Base-by-base conservation (phyloP, 805 yeast genomes). In the Lachancea waltii region DNA sequence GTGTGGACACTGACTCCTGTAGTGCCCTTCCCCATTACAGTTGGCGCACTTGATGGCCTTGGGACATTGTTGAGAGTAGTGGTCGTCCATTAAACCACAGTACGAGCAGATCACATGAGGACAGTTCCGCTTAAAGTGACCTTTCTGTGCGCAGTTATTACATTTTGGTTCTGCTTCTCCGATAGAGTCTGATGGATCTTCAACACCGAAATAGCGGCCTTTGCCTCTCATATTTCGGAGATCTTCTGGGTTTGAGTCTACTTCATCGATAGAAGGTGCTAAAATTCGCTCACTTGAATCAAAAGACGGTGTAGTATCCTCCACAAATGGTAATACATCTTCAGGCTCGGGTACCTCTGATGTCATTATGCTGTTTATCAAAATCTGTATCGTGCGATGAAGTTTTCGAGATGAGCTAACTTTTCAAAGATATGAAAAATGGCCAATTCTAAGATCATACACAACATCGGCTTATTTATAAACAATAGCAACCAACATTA, bases 11-110 rank as follows among this genome's bases (percentile, higher is more conserved):
- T 70, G 73, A 19, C 72, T 70, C 40, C 82, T 72, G 49, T 77
- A 72, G 58, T 87, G 97, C 1, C 96, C 96, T 44, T 75, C 70
- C 43, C 77, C 75, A 3, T 95, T 95, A 68, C 97, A 87, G 55
- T 81, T 79, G 7, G 81, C 67, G 60, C 97, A 87, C 23, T 82
- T 74, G 63, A 81, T 77, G 1, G 94, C 79, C 46, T 82, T 81
- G 0, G 95, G 94, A 62, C 97, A 87, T 43, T 85, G 90, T 2
- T 81, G 73, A 30, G 89, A 85, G 56, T 83, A 81, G 60, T 87
- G 96, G 50, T 84, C 95, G 39, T 81, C 92, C 26, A 79, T 75
- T 38, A 73, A 75, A 15, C 95, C 96, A 66, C 97, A 87, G 26
- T 84, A 81, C 46, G 81, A 83, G 56, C 97, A 87, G 10, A 86